phyloP scores from a whole-genome alignment of 2,329 filamentous ascomycete species.

The Falciphora oryzae region DNA sequence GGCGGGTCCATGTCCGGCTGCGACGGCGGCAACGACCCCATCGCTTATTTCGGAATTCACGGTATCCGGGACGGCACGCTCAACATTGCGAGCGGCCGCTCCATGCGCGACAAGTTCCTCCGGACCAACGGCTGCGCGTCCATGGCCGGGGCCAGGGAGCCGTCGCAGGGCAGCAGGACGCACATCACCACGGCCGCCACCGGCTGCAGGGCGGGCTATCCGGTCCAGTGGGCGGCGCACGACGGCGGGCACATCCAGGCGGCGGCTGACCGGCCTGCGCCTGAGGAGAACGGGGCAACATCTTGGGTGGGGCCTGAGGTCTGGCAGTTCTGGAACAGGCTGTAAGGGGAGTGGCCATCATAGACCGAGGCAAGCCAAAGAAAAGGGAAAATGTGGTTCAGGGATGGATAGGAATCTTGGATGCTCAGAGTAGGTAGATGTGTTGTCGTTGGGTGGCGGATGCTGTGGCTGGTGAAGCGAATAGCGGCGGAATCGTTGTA shows the following conservation, averaged over 20 bases:
- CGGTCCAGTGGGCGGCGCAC: slow-evolving; percentile 27
- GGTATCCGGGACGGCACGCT: slow-evolving; percentile 24
- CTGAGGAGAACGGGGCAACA: not conserved
- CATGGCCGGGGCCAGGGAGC: not conserved
- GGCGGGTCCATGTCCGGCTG: slow-evolving; percentile 8
- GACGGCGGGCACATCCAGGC: slow-evolving; percentile 23
- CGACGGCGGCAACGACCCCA: slow-evolving; percentile 3
- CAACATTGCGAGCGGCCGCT: slow-evolving; percentile 24
- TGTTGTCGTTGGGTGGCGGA: no score
- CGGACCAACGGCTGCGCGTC: slow-evolving; percentile 29
- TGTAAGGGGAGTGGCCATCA: not conserved
- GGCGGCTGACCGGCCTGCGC: not conserved
- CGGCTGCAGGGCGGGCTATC: slow-evolving; percentile 26
- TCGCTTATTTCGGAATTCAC: slow-evolving; percentile 7
- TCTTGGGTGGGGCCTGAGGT: not conserved
- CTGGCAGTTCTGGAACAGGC: not conserved
- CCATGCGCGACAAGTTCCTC: slow-evolving; percentile 31
- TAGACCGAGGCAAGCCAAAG: no score
- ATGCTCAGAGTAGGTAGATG: no score
- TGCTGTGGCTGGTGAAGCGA: no score
- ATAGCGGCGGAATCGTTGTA: no score
- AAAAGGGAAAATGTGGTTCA: no score
- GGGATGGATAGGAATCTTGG: no score
- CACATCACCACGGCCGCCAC: slow-evolving; percentile 19
- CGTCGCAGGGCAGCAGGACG: slow-evolving; percentile 12